Conservation (phyloP, 2,329 filamentous ascomycete genomes). For the Penicillium sp. region DNA sequence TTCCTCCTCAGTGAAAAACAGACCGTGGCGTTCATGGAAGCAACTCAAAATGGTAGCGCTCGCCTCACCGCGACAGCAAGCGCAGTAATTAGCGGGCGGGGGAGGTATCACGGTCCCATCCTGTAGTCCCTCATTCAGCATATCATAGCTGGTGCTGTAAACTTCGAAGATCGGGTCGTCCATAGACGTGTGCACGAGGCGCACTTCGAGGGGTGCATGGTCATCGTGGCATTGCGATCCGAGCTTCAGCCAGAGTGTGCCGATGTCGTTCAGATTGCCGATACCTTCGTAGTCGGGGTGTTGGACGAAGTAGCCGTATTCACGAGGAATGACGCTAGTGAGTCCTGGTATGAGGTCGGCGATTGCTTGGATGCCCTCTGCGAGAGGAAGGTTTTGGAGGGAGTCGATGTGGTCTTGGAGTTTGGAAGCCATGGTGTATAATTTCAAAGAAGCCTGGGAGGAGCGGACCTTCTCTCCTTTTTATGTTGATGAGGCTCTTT, state of each 20-base stretch:
- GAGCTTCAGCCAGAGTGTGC: slow-evolving; percentile 10
- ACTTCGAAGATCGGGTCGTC: slow-evolving; percentile 14
- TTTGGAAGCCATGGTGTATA: background rate
- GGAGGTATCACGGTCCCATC: slow-evolving; percentile 11
- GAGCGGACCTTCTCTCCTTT: background rate
- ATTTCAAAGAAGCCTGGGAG: background rate
- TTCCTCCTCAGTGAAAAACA: slow-evolving; percentile 18
- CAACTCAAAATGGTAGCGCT: slow-evolving; percentile 15
- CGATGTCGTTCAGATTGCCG: slow-evolving; percentile 18
- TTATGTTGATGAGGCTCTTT: background rate
- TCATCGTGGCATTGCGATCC: slow-evolving; percentile 13
- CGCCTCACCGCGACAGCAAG: slow-evolving; percentile 21
- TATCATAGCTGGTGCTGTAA: slow-evolving; percentile 8
- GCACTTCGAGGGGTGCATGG: slow-evolving; percentile 17
- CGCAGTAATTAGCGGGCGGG: slow-evolving; percentile 4
- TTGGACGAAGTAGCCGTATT: slow-evolving; percentile 10
- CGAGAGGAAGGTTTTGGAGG: slow-evolving; percentile 10
- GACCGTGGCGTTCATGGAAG: slow-evolving; percentile 12
- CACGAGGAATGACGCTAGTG: slow-evolving; percentile 11
- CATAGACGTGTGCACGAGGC: slow-evolving; percentile 14
- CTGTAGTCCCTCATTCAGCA: background rate
- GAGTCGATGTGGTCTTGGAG: slow-evolving; percentile 13
- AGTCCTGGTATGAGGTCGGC: slow-evolving; percentile 12
- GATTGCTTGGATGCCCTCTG: slow-evolving; percentile 12
- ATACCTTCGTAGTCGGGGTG: slow-evolving; percentile 14